Percentiles rank a stretch among this genome's conserved stretches.
Evolutionary conservation across 495 filamentous ascomycete species (phyloP).

Genomic region (Aspergillus haitiensis): DNA sequence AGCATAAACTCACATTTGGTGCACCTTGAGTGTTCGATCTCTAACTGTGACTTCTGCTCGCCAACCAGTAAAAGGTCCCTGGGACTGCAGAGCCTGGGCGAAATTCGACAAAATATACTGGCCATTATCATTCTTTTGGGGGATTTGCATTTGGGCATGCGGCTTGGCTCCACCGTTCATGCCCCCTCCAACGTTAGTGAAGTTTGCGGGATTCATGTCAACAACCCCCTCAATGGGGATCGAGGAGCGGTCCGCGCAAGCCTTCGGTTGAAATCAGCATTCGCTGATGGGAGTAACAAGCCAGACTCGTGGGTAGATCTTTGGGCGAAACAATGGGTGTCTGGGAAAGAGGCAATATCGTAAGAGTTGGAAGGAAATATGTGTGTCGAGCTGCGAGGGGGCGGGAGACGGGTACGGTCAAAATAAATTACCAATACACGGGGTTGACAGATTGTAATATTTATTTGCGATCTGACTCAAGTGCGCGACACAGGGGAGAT

Average conservation of each 20-base stretch:
- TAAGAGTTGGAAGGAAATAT: not conserved
- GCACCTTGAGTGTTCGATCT: conserved; percentile 42
- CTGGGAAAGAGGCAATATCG: not conserved
- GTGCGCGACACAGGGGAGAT: not conserved
- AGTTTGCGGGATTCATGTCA: conserved; percentile 53
- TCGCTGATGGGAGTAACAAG: conserved; percentile 31
- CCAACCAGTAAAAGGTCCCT: conserved; percentile 49
- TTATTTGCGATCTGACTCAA: not conserved
- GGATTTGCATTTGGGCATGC: conserved; percentile 36
- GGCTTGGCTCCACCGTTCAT: conserved; percentile 42
- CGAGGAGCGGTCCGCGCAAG: conserved; percentile 42
- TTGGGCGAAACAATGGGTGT: not conserved
- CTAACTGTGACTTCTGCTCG: conserved; percentile 43
- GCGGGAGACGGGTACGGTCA: not conserved
- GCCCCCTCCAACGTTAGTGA: conserved; percentile 45
- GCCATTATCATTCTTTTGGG: conserved; percentile 35
- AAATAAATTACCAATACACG: conserved; percentile 4
- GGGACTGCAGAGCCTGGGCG: conserved; percentile 36
- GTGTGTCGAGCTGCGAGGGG: not conserved
- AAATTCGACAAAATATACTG: conserved; percentile 42
- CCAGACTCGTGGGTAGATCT: conserved; percentile 10
- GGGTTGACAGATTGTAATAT: not conserved
- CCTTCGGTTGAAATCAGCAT: conserved; percentile 41
- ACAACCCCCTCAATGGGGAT: conserved; percentile 49
- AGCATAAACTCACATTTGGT: conserved; percentile 46